phyloP scores from a whole-genome alignment of 768 basidiomycete genomes.

The Suillus brevipes region DNA sequence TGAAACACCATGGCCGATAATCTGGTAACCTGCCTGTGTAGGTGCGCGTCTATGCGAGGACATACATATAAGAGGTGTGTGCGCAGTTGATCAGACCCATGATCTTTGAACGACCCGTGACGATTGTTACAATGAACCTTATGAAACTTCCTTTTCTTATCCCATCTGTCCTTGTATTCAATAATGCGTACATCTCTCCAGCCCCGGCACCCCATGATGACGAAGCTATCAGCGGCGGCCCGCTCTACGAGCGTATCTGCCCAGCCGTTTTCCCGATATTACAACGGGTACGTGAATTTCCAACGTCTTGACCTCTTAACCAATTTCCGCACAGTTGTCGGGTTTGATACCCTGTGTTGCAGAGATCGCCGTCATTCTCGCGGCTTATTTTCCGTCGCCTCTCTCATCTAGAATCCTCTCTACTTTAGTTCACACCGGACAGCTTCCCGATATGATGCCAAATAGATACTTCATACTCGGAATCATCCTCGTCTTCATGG shows the following conservation, averaged over 20 bases:
- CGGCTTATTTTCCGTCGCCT: constrained; percentile 16
- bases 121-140: constrained; percentile 19
- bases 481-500: constrained; percentile 25
- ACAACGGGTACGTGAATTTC: constrained; percentile 22
- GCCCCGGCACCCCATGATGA: constrained; percentile 20
- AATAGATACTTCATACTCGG: constrained; percentile 33
- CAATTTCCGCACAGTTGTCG: constrained; percentile 18
- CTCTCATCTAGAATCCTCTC: constrained; percentile 25
- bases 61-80: not conserved
- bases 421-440: constrained; percentile 18
- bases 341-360: constrained; percentile 32
- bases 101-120: not conserved
- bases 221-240: constrained; percentile 18
- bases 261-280: constrained; percentile 21
- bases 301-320: constrained; percentile 7
- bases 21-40: not conserved
- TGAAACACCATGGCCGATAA: not conserved
- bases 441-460: constrained; percentile 21
- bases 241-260: constrained; percentile 26
- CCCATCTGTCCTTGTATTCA: constrained; percentile 30
- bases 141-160: constrained; percentile 24
- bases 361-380: constrained; percentile 24
- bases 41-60: not conserved
- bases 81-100: not conserved
- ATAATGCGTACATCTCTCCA: constrained; percentile 26